phyloP scores from a whole-genome alignment of 2,329 filamentous ascomycete genomes.

The Ramularia collo-cygni region DNA sequence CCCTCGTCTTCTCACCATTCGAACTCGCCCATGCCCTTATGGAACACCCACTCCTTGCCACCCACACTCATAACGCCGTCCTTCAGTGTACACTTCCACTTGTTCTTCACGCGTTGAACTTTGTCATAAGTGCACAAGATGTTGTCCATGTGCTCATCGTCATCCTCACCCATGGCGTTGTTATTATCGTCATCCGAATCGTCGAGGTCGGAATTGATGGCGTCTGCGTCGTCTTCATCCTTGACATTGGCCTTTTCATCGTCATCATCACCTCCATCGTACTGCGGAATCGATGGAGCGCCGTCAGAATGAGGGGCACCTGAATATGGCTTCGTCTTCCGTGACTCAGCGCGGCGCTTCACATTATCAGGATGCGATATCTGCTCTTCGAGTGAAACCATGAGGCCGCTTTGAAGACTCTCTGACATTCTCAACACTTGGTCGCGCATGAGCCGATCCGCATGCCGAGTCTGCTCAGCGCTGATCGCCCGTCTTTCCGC shows the following conservation, averaged over 20 bases:
- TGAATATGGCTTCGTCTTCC: background rate
- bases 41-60: slow-evolving; percentile 89
- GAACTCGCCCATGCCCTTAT: slow-evolving; percentile 94
- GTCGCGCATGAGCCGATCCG: slow-evolving; percentile 63
- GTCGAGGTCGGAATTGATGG: slow-evolving; percentile 96
- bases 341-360: slow-evolving; percentile 4
- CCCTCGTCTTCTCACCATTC: slow-evolving; percentile 64
- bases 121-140: slow-evolving; percentile 99
- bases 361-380: slow-evolving; percentile 27
- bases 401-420: slow-evolving; percentile 67
- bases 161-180: slow-evolving; percentile 46
- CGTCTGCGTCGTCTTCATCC: slow-evolving; percentile 69
- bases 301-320: slow-evolving; percentile 2
- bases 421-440: slow-evolving; percentile 60
- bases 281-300: slow-evolving; percentile 32
- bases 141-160: slow-evolving; percentile 75
- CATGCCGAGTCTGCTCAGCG: slow-evolving; percentile 46
- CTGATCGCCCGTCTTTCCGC: slow-evolving; percentile 51
- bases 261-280: slow-evolving; percentile 53
- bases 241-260: slow-evolving; percentile 35
- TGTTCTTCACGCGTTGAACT: slow-evolving; percentile 98
- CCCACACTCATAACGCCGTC: slow-evolving; percentile 91
- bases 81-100: slow-evolving; percentile 92
- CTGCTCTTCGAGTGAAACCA: slow-evolving; percentile 62
- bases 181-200: slow-evolving; percentile 75